Conservation (phyloP, 495 filamentous ascomycete genomes). For the Recurvomyces mirabilis region DNA sequence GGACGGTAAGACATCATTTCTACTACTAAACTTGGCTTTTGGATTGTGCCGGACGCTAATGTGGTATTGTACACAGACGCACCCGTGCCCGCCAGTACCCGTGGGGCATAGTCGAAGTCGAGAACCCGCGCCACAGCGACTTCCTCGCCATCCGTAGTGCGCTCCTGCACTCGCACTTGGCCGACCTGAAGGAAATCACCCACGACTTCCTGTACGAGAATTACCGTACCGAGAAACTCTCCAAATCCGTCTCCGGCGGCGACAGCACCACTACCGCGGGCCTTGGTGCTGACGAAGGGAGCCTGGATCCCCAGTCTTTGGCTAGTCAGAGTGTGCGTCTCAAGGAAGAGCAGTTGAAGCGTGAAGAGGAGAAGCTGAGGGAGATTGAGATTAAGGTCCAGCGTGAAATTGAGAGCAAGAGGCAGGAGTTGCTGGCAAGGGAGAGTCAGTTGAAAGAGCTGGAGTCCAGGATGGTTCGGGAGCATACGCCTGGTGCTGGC, state of each 20-base stretch:
- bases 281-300: conserved; percentile 50
- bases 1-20: too few relatives aligned
- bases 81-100: conserved; percentile 67
- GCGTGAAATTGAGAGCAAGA: conserved; percentile 98
- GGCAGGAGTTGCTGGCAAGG: conserved; percentile 92
- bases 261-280: not conserved
- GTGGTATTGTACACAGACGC: too few relatives aligned
- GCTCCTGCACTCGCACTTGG: conserved; percentile 90
- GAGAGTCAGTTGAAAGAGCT: conserved; percentile 98
- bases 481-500: conserved; percentile 36
- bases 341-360: conserved; percentile 97
- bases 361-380: conserved; percentile 98
- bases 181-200: conserved; percentile 97
- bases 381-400: conserved; percentile 99
- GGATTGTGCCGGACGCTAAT: too few relatives aligned
- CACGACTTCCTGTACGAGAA: conserved; percentile 99
- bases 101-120: conserved; percentile 97
- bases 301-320: conserved; percentile 95
- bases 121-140: conserved; percentile 97
- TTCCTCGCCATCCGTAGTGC: conserved; percentile 96
- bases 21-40: too few relatives aligned
- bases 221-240: conserved; percentile 99
- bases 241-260: conserved; percentile 57
- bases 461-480: conserved; percentile 65
- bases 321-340: conserved; percentile 93